Conservation (phyloP, 1,139 yeast genomes). For the Hyphopichia burtonii region DNA sequence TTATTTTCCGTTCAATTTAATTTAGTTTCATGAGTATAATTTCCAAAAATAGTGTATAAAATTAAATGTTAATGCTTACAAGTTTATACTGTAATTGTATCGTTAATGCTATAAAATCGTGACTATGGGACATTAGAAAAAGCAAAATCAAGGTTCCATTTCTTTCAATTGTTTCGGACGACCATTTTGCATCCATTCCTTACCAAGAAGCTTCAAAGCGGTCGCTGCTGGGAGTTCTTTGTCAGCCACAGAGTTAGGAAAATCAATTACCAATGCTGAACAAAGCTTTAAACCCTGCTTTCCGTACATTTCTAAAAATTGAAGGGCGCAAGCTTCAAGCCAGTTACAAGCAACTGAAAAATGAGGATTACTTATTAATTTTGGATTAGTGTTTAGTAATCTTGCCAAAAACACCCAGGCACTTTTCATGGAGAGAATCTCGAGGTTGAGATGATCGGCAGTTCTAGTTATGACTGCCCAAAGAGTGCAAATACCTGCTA, state of each 20-base stretch:
- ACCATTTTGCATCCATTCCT: slow-evolving; percentile 62
- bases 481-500: slow-evolving; percentile 80
- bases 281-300: slow-evolving; percentile 69
- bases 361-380: slow-evolving; percentile 62
- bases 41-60: too few species aligned
- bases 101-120: too few species aligned
- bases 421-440: slow-evolving; percentile 31
- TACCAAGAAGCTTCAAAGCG: slow-evolving; percentile 70
- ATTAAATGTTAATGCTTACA: too few species aligned
- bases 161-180: slow-evolving; percentile 47
- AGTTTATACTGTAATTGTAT: too few species aligned
- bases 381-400: slow-evolving; percentile 53
- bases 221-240: slow-evolving; percentile 73
- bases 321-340: slow-evolving; percentile 84
- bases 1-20: too few species aligned
- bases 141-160: slow-evolving; percentile 34
- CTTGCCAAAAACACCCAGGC: slow-evolving; percentile 82
- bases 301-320: slow-evolving; percentile 59
- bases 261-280: slow-evolving; percentile 30
- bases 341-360: slow-evolving; percentile 73
- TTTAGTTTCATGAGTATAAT: too few species aligned
- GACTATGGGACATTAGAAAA: too few species aligned
- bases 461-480: slow-evolving; percentile 71
- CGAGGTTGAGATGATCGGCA: slow-evolving; percentile 14
- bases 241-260: slow-evolving; percentile 52